Evolutionary conservation across 331 rosid species (phyloP).

Genomic region (Acacia concinna): DNA sequence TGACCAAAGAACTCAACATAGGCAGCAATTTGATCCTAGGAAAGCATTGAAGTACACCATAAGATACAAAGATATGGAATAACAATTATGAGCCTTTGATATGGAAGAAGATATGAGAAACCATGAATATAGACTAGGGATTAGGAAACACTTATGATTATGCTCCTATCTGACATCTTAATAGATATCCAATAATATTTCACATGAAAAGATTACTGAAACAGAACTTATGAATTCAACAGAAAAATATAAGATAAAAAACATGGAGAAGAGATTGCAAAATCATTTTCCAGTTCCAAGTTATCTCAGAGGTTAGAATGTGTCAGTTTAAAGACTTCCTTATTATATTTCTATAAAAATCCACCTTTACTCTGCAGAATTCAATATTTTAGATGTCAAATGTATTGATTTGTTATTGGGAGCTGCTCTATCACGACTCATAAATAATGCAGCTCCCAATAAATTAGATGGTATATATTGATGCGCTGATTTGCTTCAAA

Average conservation of each 20-base stretch:
- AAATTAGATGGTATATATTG: background rate
- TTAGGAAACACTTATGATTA: background rate
- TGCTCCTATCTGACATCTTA: background rate
- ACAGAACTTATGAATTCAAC: background rate
- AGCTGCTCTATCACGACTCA: background rate
- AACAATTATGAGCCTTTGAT: conserved; percentile 2
- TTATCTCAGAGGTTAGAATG: background rate
- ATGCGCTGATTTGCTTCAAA: background rate
- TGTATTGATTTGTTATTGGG: too few species aligned
- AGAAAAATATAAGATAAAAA: background rate
- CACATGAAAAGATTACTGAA: background rate
- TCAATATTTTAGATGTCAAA: background rate
- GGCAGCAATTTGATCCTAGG: conserved; percentile 87
- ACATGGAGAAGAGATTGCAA: background rate
- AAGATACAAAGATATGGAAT: background rate
- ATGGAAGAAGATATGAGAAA: background rate
- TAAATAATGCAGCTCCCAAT: background rate
- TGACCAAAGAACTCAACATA: conserved; percentile 93
- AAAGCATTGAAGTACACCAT: conserved; percentile 25
- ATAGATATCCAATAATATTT: background rate
- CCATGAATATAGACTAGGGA: conserved; percentile 3
- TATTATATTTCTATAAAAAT: background rate
- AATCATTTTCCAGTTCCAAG: background rate
- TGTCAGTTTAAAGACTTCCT: background rate
- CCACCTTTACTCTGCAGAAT: background rate